Base-by-base conservation (phyloP, 495 filamentous ascomycete genomes). In the Penicillium robsamsonii region DNA sequence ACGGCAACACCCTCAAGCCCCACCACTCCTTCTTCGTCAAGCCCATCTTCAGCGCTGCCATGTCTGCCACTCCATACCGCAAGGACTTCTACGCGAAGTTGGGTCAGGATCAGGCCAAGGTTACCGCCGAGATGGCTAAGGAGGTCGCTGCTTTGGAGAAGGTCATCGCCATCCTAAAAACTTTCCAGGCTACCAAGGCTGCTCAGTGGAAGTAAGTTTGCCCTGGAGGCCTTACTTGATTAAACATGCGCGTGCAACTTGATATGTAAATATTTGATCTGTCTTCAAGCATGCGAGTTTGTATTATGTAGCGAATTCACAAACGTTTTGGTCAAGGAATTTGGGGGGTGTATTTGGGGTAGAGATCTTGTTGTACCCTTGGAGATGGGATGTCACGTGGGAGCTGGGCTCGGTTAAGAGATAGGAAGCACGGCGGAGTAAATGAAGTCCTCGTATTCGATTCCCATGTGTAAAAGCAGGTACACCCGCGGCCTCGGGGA, bases 31-130 rank as follows among this genome's bases (percentile, higher is more conserved):
- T 94, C 71, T 46, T 97, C 30, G 76, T 96, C 46, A 96, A 92
- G 78, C 89, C 89, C 53, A 79, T 96, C 62, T 97, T 97, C 80
- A 87, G 80, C 60, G 86, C 90, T 53, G 94, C 95, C 60, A 96
- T 97, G 91, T 81, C 81, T 57, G 92, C 91, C 9, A 92, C 88
- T 62, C 94, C 95, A 3, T 96, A 96, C 79, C 85, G 92, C 41
- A 89, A 88, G 59, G 87, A 89, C 65, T 97, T 97, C 68, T 96
- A 96, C 67, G 67, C 63, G 46, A 97, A 96, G 81, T 75, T 97
- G 24, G 93, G 89, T 13, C 74, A 75, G 7, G 83, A 92, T 63
- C 48, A 66, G 46, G 51, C 29, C 9, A 80, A 85, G 70, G 84
- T 95, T 47, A 50, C 76, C 15, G 67, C 66, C 22, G 79, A 86